Evolutionary conservation across 1,139 yeast genomes (phyloP).

Genomic region (Geotrichum histeridarum): DNA sequence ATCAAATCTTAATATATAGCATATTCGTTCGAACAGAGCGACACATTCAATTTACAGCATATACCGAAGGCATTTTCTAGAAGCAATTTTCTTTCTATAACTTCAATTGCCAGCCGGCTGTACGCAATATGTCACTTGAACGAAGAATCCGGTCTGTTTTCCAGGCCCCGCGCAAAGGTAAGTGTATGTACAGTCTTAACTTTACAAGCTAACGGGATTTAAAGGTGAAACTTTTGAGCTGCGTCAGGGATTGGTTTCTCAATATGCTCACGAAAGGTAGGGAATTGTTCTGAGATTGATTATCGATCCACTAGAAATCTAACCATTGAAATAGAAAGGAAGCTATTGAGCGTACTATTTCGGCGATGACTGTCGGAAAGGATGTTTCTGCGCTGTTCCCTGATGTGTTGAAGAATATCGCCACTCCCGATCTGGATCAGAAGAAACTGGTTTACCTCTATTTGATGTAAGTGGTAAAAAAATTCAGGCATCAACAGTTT

Average conservation of each 20-base stretch:
- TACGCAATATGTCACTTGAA: slow-evolving; percentile 36
- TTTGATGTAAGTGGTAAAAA: slow-evolving; percentile 51
- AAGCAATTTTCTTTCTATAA: not conserved
- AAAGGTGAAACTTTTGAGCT: slow-evolving; percentile 84
- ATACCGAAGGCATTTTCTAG: not conserved
- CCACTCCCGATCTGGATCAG: slow-evolving; percentile 94
- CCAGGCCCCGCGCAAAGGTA: slow-evolving; percentile 54
- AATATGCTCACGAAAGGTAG: slow-evolving; percentile 58
- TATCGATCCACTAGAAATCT: not conserved
- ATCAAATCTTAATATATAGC: not conserved
- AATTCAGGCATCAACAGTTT: not conserved
- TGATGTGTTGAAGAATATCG: slow-evolving; percentile 91
- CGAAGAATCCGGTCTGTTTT: slow-evolving; percentile 50
- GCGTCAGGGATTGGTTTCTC: slow-evolving; percentile 85
- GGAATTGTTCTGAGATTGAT: not conserved
- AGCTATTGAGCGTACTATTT: slow-evolving; percentile 93
- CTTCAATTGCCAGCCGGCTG: slow-evolving; percentile 5
- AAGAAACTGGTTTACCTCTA: slow-evolving; percentile 92
- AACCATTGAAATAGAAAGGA: slow-evolving; percentile 53
- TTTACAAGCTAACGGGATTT: not conserved
- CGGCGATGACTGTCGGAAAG: slow-evolving; percentile 98
- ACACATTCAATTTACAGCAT: not conserved
- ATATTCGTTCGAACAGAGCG: slow-evolving; percentile 5
- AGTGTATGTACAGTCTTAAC: slow-evolving; percentile 5
- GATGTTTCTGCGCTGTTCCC: slow-evolving; percentile 94